These are phyloP conservation scores for Daldinia bambusicola DNA, from an alignment of 495 filamentous ascomycete genomes.

Conservation along the genomic window DNA sequence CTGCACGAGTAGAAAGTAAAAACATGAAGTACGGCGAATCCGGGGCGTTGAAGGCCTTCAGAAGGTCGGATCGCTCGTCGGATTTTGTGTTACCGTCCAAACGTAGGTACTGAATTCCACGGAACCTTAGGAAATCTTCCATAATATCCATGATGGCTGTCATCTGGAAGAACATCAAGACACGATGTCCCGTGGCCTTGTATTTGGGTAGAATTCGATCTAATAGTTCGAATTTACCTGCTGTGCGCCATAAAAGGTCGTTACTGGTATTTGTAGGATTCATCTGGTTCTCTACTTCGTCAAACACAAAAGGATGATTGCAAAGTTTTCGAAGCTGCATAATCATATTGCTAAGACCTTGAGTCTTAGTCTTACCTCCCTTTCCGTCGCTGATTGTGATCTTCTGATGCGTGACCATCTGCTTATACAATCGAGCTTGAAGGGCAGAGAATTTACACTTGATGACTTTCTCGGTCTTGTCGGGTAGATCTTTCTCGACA, in stretches of 20 bases:
- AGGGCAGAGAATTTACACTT: constrained; percentile 98
- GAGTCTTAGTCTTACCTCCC: constrained; percentile 93
- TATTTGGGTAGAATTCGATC: constrained; percentile 96
- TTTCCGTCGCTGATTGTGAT: constrained; percentile 94
- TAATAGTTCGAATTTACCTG: constrained; percentile 96
- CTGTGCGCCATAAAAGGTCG: constrained; percentile 93
- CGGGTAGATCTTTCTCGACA: constrained; percentile 97
- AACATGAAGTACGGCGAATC: constrained; percentile 96
- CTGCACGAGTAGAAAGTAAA: constrained; percentile 96
- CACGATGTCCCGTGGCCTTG: constrained; percentile 84
- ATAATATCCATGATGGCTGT: constrained; percentile 99
- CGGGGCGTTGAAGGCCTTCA: constrained; percentile 88
- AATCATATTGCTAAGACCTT: constrained; percentile 98
- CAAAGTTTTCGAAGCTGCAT: constrained; percentile 99
- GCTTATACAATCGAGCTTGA: constrained; percentile 92
- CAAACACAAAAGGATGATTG: constrained; percentile 99
- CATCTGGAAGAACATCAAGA: constrained; percentile 99
- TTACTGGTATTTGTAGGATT: constrained; percentile 88
- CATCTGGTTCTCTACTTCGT: constrained; percentile 97
- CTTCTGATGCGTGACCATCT: constrained; percentile 94
- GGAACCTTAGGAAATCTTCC: constrained; percentile 94
- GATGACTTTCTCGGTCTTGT: constrained; percentile 98
- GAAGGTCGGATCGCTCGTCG: constrained; percentile 91
- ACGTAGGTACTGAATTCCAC: constrained; percentile 84
- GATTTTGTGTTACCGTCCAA: constrained; percentile 97